A percentile compares a stretch with the other conserved stretches of the same genome.
phyloP scores from a whole-genome alignment of 163 green algal species.

The Trebouxiophyceae sp. region DNA sequence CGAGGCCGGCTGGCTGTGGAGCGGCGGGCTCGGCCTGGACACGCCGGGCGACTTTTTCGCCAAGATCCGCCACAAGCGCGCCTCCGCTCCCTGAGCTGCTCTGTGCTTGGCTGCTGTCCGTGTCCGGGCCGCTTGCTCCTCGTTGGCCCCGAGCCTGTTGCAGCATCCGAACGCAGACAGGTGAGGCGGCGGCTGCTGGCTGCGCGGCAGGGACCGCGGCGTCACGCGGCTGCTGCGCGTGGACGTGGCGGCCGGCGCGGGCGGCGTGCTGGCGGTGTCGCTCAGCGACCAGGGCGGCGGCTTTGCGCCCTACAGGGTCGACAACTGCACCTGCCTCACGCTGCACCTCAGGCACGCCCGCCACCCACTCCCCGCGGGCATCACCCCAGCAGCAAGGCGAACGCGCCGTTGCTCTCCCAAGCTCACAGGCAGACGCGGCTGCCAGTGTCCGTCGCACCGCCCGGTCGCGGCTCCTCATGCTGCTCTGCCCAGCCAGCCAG shows the following conservation, averaged over 20 bases:
- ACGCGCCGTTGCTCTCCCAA: no score
- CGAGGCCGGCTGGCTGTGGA: constrained; percentile 77
- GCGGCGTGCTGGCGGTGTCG: constrained; percentile 30
- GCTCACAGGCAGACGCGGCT: no score
- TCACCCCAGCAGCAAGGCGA: neutral
- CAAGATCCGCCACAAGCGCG: constrained; percentile 50
- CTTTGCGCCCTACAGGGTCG: constrained; percentile 75
- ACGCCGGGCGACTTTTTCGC: constrained; percentile 66
- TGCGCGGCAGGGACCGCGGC: constrained; percentile 42
- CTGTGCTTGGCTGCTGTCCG: no score
- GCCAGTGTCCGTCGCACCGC: no score
- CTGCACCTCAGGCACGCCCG: constrained; percentile 50
- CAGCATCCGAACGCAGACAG: no score
- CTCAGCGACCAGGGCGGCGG: constrained; percentile 47
- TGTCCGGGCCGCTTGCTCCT: no score
- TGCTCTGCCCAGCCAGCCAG: no score
- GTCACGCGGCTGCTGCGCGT: constrained; percentile 67
- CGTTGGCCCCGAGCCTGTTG: no score
- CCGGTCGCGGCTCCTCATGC: no score
- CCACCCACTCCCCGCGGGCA: no score
- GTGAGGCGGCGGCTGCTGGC: neutral
- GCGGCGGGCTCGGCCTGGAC: constrained; percentile 56
- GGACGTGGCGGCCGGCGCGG: constrained; percentile 37
- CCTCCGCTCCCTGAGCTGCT: no score
- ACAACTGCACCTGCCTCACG: constrained; percentile 54